phyloP scores from a whole-genome alignment of 139 green algal genomes.

The Desmodesmus armatus region DNA sequence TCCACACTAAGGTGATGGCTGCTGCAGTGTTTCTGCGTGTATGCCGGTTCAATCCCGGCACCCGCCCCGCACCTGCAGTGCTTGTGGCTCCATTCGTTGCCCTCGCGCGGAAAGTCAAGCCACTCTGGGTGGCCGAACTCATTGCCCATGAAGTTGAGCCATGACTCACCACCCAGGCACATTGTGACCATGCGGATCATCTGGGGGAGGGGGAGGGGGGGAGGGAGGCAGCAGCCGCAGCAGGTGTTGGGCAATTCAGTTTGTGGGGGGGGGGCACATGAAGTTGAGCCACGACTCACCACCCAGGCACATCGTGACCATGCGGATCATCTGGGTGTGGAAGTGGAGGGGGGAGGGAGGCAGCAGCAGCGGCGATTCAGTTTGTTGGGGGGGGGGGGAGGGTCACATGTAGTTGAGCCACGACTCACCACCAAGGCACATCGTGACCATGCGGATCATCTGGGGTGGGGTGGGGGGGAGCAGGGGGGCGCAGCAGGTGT shows the following conservation, averaged over 20 bases:
- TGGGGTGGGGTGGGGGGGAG: no score
- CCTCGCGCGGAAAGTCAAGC: conserved; percentile 96
- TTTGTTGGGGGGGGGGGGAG: no score
- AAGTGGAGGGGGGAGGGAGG: neutral
- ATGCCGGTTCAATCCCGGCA: no score
- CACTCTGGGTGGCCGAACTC: conserved; percentile 98
- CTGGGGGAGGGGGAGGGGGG: no score
- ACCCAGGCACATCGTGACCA: conserved; percentile 94
- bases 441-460: conserved; percentile 95
- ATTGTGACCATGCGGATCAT: conserved; percentile 96
- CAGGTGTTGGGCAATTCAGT: no score
- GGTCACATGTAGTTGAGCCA: conserved; percentile 95
- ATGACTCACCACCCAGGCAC: conserved; percentile 85
- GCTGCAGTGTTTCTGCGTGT: no score
- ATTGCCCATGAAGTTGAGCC: conserved; percentile 95
- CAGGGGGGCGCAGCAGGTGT: no score
- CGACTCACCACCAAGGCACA: conserved; percentile 86
- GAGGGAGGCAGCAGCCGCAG: no score
- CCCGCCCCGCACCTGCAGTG: conserved; percentile 55
- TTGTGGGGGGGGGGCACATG: no score
- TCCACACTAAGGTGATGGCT: no score
- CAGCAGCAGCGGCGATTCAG: neutral
- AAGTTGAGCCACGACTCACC: conserved; percentile 88
- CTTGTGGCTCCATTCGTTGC: conserved; percentile 95
- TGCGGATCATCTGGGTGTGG: conserved; percentile 95